Evolutionary conservation across 768 basidiomycete genomes (phyloP).

Genomic region (Lyophyllum semitale): DNA sequence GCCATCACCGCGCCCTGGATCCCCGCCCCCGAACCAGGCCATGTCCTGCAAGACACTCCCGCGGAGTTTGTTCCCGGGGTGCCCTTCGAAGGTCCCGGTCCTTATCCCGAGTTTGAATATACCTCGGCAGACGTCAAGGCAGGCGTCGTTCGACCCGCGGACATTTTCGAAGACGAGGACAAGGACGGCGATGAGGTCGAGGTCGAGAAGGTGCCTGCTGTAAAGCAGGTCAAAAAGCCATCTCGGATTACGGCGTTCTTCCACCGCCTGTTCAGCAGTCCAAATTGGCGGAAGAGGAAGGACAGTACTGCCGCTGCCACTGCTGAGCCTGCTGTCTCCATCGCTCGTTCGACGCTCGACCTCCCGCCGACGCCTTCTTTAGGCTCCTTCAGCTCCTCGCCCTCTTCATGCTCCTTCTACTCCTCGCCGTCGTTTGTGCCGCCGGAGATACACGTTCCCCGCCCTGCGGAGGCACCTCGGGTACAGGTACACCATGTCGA

Average conservation of each 20-base stretch:
- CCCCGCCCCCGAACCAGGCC: not conserved
- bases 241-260: not conserved
- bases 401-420: not conserved
- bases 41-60: not conserved
- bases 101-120: constrained; percentile 8
- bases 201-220: not conserved
- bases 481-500: not conserved
- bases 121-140: not conserved
- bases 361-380: not conserved
- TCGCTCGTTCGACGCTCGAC: not conserved
- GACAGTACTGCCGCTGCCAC: not conserved
- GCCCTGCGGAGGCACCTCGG: too few relatives aligned
- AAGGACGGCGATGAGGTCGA: not conserved
- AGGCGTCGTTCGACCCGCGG: not conserved
- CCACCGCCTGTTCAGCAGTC: not conserved
- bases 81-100: constrained; percentile 1
- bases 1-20: constrained; percentile 7
- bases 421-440: too few relatives aligned
- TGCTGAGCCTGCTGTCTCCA: not conserved
- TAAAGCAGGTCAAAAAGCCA: not conserved
- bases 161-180: not conserved
- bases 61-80: not conserved
- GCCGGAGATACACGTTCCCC: too few relatives aligned
- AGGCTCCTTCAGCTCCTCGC: not conserved
- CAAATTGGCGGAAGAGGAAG: not conserved